Conservation (phyloP, 2,329 filamentous ascomycete genomes). For the Verticillium longisporum region DNA sequence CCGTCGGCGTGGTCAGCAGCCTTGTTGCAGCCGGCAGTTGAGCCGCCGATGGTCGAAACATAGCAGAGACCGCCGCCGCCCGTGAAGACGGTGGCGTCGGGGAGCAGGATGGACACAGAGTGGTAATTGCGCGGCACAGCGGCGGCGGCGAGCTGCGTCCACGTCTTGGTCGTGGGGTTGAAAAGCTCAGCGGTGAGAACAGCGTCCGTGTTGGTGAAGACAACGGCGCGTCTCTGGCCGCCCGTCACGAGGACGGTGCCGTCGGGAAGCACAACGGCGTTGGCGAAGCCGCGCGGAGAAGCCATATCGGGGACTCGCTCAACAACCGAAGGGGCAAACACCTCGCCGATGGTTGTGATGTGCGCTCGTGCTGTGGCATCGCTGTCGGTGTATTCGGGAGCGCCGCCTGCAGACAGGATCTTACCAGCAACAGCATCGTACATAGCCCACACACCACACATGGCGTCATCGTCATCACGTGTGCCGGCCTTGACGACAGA, state of each 20-base stretch:
- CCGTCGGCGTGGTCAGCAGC: conserved; percentile 44
- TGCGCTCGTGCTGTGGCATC: conserved; percentile 36
- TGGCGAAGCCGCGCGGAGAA: conserved; percentile 32
- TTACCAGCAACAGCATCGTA: conserved; percentile 52
- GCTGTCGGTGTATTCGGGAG: conserved; percentile 35
- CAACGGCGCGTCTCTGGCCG: conserved; percentile 32
- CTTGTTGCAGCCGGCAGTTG: conserved; percentile 26
- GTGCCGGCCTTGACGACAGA: conserved; percentile 30
- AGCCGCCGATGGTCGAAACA: conserved; percentile 9
- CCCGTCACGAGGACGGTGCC: conserved; percentile 39
- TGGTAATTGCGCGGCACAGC: conserved; percentile 42
- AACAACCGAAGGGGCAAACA: conserved; percentile 15
- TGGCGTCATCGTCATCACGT: conserved; percentile 36
- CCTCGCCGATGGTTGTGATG: conserved; percentile 38
- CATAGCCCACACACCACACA: conserved; percentile 51
- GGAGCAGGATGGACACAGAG: conserved; percentile 38
- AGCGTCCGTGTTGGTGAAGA: conserved; percentile 36
- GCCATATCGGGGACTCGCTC: conserved; percentile 23
- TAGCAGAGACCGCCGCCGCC: conserved; percentile 48
- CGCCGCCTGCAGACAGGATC: conserved; percentile 46
- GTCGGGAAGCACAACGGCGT: conserved; percentile 40
- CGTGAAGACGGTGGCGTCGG: conserved; percentile 41
- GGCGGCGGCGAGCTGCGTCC: conserved; percentile 27
- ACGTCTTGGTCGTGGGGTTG: conserved; percentile 32
- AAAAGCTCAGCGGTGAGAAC: conserved; percentile 38